Conservation (phyloP, 768 basidiomycete species). For the Panellus pusillus region DNA sequence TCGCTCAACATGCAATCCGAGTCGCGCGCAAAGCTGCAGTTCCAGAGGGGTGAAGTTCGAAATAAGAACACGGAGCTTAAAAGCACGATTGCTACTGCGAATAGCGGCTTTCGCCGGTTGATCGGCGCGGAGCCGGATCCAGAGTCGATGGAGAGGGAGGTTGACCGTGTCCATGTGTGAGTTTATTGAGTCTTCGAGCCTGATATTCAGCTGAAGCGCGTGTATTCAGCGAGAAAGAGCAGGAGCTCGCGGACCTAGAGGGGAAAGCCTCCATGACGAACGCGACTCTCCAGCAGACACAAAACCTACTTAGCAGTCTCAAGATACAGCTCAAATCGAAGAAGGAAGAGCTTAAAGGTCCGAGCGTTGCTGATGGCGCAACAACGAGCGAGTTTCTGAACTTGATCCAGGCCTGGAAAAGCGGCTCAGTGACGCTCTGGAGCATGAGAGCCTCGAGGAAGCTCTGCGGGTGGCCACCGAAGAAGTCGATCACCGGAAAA, state of each 20-base stretch:
- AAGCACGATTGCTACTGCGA: slow-evolving; percentile 64
- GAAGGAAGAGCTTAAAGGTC: slow-evolving; percentile 64
- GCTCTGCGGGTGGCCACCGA: slow-evolving; percentile 47
- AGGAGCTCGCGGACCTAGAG: slow-evolving; percentile 52
- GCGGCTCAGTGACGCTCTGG: slow-evolving; percentile 39
- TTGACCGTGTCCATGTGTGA: slow-evolving; percentile 60
- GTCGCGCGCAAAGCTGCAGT: slow-evolving; percentile 71
- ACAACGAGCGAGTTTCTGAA: background rate
- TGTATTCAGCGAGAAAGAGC: slow-evolving; percentile 62
- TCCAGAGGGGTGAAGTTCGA: slow-evolving; percentile 70
- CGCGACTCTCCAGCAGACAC: slow-evolving; percentile 59
- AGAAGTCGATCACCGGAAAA: slow-evolving; percentile 45
- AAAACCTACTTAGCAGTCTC: slow-evolving; percentile 59
- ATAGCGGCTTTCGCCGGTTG: slow-evolving; percentile 62
- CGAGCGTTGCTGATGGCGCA: background rate
- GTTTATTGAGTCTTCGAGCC: slow-evolving; percentile 22
- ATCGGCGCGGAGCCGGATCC: slow-evolving; percentile 58
- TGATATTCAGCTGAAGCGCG: background rate
- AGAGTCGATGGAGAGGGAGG: slow-evolving; percentile 73
- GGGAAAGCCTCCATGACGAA: slow-evolving; percentile 46
- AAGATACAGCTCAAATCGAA: slow-evolving; percentile 64
- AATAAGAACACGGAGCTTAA: slow-evolving; percentile 65
- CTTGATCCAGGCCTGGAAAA: slow-evolving; percentile 47
- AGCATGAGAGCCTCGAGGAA: slow-evolving; percentile 43
- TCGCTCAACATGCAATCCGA: slow-evolving; percentile 78